Percentiles rank a stretch among this genome's conserved stretches.
Conservation (phyloP, 305 asterid species). For the Plantago coronopus region DNA sequence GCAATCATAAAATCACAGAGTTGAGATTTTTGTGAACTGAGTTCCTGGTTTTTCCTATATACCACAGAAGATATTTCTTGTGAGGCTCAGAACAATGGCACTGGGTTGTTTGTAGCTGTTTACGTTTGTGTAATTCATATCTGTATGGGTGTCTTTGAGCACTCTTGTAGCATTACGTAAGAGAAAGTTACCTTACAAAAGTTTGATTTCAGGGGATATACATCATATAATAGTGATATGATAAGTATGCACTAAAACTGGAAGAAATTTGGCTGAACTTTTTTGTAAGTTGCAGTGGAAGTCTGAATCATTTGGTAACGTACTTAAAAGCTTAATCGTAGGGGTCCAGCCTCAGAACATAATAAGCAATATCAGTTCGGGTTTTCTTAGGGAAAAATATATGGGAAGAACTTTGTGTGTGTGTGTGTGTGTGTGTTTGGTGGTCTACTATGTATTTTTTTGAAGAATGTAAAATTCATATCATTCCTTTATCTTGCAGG, state of each 20-base stretch:
- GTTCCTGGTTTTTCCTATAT: neutral
- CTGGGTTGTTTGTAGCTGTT: neutral
- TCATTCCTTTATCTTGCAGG: constrained; percentile 51
- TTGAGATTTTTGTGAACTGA: neutral
- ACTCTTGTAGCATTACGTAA: neutral
- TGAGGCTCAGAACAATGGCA: neutral
- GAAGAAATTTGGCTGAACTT: too few species aligned
- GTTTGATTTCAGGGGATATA: neutral
- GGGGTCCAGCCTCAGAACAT: neutral
- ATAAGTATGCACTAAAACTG: neutral
- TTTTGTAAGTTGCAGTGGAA: neutral
- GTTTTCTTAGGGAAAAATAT: neutral
- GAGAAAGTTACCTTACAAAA: neutral
- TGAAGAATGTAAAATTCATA: constrained; percentile 12
- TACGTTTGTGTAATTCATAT: neutral
- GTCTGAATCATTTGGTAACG: neutral
- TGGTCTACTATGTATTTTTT: neutral
- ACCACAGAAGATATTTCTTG: neutral
- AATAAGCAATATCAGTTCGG: neutral
- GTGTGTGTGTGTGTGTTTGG: neutral
- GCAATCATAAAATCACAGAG: neutral
- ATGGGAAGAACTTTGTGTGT: constrained; percentile 3
- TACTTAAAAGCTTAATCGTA: constrained; percentile 2
- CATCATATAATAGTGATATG: neutral
- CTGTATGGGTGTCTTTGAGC: too few species aligned